phyloP scores from a whole-genome alignment of 176 grass and related monocot species.

The Oryza meridionalis region DNA sequence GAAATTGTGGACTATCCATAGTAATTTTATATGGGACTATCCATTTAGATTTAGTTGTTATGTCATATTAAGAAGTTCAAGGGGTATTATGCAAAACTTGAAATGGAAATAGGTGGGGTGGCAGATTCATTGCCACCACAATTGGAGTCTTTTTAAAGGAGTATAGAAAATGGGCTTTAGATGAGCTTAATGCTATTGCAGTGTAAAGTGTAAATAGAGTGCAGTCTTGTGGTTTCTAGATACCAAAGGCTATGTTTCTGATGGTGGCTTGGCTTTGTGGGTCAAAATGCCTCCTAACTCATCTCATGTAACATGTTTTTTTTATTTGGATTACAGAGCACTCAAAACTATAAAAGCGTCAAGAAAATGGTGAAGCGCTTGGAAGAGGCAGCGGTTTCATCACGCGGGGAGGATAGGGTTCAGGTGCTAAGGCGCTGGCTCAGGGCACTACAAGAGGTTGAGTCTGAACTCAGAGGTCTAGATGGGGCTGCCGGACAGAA shows the following conservation, averaged over 20 bases:
- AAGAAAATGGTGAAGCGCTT: slow-evolving; percentile 85
- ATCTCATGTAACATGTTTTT: not conserved
- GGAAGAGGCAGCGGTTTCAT: slow-evolving; percentile 82
- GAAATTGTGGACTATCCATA: too few species aligned
- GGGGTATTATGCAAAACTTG: too few species aligned
- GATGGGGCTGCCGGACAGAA: slow-evolving; percentile 36
- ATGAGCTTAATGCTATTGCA: slow-evolving; percentile 7
- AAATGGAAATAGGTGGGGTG: too few species aligned
- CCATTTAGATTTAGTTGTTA: too few species aligned
- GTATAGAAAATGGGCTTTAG: slow-evolving; percentile 7
- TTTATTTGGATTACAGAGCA: slow-evolving; percentile 48
- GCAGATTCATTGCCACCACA: too few species aligned
- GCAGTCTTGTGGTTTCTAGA: too few species aligned
- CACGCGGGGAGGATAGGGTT: slow-evolving; percentile 60
- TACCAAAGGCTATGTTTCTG: too few species aligned
- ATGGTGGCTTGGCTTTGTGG: too few species aligned
- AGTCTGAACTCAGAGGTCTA: slow-evolving; percentile 44
- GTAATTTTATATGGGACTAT: too few species aligned
- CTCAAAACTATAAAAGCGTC: slow-evolving; percentile 73
- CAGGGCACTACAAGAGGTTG: slow-evolving; percentile 56
- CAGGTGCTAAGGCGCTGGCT: slow-evolving; percentile 78
- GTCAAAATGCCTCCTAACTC: not conserved
- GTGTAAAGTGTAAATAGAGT: not conserved
- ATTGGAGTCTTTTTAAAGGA: too few species aligned
- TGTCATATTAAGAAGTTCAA: too few species aligned